Evolutionary conservation across 306 rosid species (phyloP).

Genomic region (Cicer judaicum): DNA sequence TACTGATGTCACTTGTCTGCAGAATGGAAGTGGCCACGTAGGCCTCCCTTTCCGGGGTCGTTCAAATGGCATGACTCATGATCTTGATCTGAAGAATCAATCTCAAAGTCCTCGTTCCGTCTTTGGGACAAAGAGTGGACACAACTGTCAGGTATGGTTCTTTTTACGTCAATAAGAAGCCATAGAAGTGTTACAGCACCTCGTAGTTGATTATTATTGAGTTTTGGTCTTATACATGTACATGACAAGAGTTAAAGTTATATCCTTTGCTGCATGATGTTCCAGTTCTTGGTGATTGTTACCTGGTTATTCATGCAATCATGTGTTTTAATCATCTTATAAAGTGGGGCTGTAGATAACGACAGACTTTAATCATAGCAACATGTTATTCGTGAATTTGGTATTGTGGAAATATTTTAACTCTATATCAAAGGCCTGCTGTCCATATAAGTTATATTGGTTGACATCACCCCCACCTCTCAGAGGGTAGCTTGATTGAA

Average conservation of each 20-base stretch:
- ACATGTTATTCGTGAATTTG: background rate
- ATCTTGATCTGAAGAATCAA: slow-evolving; percentile 63
- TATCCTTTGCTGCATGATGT: background rate
- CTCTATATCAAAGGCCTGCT: slow-evolving; percentile 4
- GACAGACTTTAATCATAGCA: slow-evolving; percentile 9
- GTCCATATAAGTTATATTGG: slow-evolving; percentile 3
- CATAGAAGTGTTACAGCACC: slow-evolving; percentile 4
- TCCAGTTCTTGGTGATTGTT: slow-evolving; percentile 19
- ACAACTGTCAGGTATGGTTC: slow-evolving; percentile 70
- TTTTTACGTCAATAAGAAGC: slow-evolving; percentile 27
- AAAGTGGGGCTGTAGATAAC: slow-evolving; percentile 17
- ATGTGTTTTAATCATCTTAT: slow-evolving; percentile 11
- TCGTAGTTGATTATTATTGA: slow-evolving; percentile 28
- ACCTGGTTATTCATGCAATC: slow-evolving; percentile 7
- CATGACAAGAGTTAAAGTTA: background rate
- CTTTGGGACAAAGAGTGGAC: slow-evolving; percentile 59
- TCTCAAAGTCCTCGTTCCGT: slow-evolving; percentile 66
- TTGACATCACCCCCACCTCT: slow-evolving; percentile 8
- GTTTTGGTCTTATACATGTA: slow-evolving; percentile 20
- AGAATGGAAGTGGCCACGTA: slow-evolving; percentile 67
- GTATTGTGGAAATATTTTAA: background rate
- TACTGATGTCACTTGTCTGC: slow-evolving; percentile 45
- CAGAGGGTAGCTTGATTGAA: slow-evolving; percentile 4
- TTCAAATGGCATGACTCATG: slow-evolving; percentile 52
- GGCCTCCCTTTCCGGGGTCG: slow-evolving; percentile 54